Evolutionary conservation across 352 stramenopile genomes (phyloP).

Genomic region (Peronospora destructor): DNA sequence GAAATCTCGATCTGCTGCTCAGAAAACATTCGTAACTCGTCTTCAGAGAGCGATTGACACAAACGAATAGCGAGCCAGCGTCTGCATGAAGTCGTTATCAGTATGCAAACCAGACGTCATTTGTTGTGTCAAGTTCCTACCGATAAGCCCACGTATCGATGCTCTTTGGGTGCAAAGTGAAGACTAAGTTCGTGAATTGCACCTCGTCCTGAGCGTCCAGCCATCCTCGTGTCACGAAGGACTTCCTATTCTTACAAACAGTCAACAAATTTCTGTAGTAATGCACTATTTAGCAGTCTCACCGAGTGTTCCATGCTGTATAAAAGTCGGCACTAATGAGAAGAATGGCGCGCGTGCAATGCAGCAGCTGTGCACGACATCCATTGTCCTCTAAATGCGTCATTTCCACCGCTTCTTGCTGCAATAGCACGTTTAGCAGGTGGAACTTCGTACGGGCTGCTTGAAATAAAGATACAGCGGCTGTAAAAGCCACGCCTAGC

Average conservation of each 20-base stretch:
- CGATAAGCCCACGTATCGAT: constrained; percentile 84
- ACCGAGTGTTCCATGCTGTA: constrained; percentile 80
- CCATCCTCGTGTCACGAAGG: constrained; percentile 37
- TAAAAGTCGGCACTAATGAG: constrained; percentile 80
- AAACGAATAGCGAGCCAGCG: constrained; percentile 49
- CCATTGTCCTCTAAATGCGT: constrained; percentile 1
- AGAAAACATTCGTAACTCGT: constrained; percentile 35
- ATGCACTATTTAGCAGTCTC: background rate
- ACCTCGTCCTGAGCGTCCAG: constrained; percentile 42
- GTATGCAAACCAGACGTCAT: too few species aligned
- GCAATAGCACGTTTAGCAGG: constrained; percentile 30
- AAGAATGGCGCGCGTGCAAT: constrained; percentile 55
- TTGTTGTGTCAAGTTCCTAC: constrained; percentile 17
- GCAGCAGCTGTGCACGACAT: constrained; percentile 19
- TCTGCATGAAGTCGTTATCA: constrained; percentile 9
- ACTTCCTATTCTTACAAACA: constrained; percentile 33
- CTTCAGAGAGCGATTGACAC: constrained; percentile 11
- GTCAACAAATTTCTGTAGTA: too few species aligned
- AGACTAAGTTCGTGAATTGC: constrained; percentile 64
- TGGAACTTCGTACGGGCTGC: constrained; percentile 52
- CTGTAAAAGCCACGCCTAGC: constrained; percentile 59
- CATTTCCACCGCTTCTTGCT: constrained; percentile 9
- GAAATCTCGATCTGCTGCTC: constrained; percentile 46
- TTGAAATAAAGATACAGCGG: constrained; percentile 43
- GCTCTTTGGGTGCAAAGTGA: constrained; percentile 75